Percentiles rank a stretch among this genome's conserved stretches.
Evolutionary conservation across 371 early-diverging fungal species (phyloP).

Genomic region (Coemansia sp.): DNA sequence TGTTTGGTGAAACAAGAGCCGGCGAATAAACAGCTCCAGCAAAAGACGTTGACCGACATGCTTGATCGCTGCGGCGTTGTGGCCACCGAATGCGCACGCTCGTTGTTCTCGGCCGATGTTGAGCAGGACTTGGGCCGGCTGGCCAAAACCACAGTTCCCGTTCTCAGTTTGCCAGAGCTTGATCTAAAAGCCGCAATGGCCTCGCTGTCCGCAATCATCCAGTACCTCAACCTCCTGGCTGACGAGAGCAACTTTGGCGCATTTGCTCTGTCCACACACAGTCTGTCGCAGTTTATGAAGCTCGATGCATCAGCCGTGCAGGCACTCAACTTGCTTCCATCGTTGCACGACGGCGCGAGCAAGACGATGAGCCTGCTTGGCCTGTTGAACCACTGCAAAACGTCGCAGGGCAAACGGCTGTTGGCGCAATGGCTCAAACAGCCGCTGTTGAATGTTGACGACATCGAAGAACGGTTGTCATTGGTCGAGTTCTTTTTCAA

Average conservation of each 20-base stretch:
- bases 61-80: conserved; percentile 75
- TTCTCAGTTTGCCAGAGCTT: conserved; percentile 73
- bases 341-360: conserved; percentile 70
- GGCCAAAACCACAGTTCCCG: conserved; percentile 65
- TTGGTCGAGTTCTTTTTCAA: conserved; percentile 75
- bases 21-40: conserved; percentile 63
- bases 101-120: conserved; percentile 61
- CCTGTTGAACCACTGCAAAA: conserved; percentile 84
- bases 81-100: conserved; percentile 63
- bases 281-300: conserved; percentile 87
- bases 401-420: conserved; percentile 85
- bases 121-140: conserved; percentile 85
- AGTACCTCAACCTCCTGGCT: conserved; percentile 69
- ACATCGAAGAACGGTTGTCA: conserved; percentile 78
- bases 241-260: conserved; percentile 76
- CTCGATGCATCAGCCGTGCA: conserved; percentile 87
- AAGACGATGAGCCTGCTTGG: conserved; percentile 83
- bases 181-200: conserved; percentile 78
- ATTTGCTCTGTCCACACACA: conserved; percentile 68
- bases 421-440: conserved; percentile 93
- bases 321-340: conserved; percentile 85
- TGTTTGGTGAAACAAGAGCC: conserved; percentile 71
- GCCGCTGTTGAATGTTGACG: conserved; percentile 73
- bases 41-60: conserved; percentile 63
- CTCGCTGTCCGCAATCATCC: conserved; percentile 71